phyloP scores from a whole-genome alignment of 176 grass and related monocot genomes.

The Pharus latifolius region DNA sequence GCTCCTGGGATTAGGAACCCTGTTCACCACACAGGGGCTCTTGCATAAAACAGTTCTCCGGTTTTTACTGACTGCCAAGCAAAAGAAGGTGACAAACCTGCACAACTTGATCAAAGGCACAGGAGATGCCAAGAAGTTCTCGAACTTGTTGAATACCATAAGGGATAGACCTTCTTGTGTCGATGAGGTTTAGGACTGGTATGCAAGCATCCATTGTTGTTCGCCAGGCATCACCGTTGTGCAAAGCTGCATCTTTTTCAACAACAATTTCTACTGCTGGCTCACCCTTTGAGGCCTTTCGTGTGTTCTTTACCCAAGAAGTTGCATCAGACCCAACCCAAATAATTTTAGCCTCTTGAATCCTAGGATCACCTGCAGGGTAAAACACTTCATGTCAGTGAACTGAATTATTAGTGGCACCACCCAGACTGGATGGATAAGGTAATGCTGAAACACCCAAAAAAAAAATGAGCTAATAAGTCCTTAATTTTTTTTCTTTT shows the following conservation, averaged over 20 bases:
- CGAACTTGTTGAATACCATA: slow-evolving; percentile 76
- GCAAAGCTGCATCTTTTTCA: slow-evolving; percentile 47
- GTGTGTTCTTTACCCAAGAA: slow-evolving; percentile 55
- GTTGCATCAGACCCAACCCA: slow-evolving; percentile 71
- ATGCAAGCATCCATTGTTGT: slow-evolving; percentile 85
- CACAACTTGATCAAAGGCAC: slow-evolving; percentile 91
- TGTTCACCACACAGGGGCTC: not conserved
- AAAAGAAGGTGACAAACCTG: slow-evolving; percentile 41
- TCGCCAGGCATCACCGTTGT: slow-evolving; percentile 73
- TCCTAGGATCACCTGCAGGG: slow-evolving; percentile 67
- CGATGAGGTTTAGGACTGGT: slow-evolving; percentile 77
- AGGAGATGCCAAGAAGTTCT: slow-evolving; percentile 89
- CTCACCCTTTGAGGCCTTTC: slow-evolving; percentile 51
- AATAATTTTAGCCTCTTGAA: slow-evolving; percentile 66
- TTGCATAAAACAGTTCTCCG: not conserved
- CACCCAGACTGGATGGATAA: not conserved
- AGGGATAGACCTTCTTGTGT: slow-evolving; percentile 67
- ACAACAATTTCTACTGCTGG: slow-evolving; percentile 69
- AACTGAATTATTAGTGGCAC: not conserved
- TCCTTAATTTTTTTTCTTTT: too few species aligned
- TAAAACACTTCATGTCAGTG: slow-evolving; percentile 5
- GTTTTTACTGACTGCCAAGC: not conserved
- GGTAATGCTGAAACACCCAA: too few species aligned
- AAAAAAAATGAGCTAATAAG: too few species aligned
- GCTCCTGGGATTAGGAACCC: not conserved